Conservation (phyloP, 306 rosid species). For the Hippophae tibetana region DNA sequence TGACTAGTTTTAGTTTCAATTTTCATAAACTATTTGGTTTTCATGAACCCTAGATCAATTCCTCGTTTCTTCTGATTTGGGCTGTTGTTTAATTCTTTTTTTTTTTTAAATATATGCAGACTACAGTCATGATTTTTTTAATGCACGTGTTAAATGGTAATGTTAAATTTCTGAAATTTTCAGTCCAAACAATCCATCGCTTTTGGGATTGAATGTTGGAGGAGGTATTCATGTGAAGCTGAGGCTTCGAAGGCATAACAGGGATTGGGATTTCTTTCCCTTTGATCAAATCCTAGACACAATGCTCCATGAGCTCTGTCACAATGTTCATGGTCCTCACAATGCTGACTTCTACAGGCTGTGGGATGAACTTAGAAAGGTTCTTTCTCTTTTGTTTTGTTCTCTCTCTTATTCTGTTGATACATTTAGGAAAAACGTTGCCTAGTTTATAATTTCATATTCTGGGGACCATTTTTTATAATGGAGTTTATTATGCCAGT, state of each 20-base stretch:
- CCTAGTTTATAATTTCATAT: neutral
- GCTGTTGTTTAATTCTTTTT: neutral
- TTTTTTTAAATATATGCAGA: neutral
- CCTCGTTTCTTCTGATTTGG: too few species aligned
- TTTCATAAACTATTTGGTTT: too few species aligned
- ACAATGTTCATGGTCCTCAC: conserved; percentile 72
- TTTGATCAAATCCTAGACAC: conserved; percentile 75
- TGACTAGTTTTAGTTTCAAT: conserved; percentile 7
- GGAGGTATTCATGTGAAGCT: conserved; percentile 70
- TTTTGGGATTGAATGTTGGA: conserved; percentile 77
- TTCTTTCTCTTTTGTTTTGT: conserved; percentile 7
- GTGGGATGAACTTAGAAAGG: conserved; percentile 95
- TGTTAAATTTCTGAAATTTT: conserved; percentile 13
- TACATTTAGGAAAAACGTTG: neutral
- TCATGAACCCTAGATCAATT: too few species aligned
- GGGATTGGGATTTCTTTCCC: conserved; percentile 58
- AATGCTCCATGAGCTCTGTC: conserved; percentile 97
- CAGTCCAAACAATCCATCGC: conserved; percentile 60
- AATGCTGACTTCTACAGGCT: conserved; percentile 83
- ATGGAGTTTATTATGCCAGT: too few species aligned
- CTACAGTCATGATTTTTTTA: too few species aligned
- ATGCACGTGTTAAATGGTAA: too few species aligned
- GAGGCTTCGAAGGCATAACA: conserved; percentile 68
- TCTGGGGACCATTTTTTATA: too few species aligned
- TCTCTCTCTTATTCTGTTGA: conserved; percentile 3